Evolutionary conservation across 164 flowering plant species (phyloP), one percentile per base, ranked within the genome.

Genomic region (Stephania cephalantha): DNA sequence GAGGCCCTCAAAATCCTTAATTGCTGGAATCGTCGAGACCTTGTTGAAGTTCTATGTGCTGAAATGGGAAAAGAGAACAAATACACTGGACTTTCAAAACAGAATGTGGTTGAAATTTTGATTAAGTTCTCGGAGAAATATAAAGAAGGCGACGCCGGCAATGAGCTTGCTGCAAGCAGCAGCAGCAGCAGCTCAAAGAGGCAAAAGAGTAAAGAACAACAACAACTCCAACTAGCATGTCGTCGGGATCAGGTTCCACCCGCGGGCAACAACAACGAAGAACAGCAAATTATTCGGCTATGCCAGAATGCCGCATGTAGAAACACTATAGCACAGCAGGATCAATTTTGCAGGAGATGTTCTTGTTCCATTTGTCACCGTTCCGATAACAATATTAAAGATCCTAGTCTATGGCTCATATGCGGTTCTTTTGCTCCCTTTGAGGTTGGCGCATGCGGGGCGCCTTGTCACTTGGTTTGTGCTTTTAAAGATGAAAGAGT

Each of bases 381-480:
- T 0, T 86, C 74, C 71, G 88, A 87, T 76, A 87, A 2, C 42
- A 35, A 86, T 72, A 86, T 85, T 82, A 87, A 87, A 80, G 90
- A 87, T 76, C 86, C 90, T 72, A 86, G 85, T 77, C 82, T 87
- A 4, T 87, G 90, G 90, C 77, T 87, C 76, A 79, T 75, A 46
- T 87, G 88, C 73, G 74, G 74, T 22, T 77, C 83, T 46, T 85
- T 81, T 50, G 22, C 77, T 55, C 73, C 74, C 71, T 70, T 74
- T 53, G 78, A 78, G 65, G 69, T 50, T 9, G 78, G 46, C 55
- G 81, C 85, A 1, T 87, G 90, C 81, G 88, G 88, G 44, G 72
- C 80, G 77, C 85, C 90, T 1, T 87, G 84, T 77, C 90, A 87
- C 78, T 64, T 86, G 35, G 48, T 70, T 65, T 87, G 90, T 77